Percentiles rank a stretch among this genome's conserved stretches.
phyloP scores from a whole-genome alignment of 129 eudicot genomes.

The Lactuca saligna region DNA sequence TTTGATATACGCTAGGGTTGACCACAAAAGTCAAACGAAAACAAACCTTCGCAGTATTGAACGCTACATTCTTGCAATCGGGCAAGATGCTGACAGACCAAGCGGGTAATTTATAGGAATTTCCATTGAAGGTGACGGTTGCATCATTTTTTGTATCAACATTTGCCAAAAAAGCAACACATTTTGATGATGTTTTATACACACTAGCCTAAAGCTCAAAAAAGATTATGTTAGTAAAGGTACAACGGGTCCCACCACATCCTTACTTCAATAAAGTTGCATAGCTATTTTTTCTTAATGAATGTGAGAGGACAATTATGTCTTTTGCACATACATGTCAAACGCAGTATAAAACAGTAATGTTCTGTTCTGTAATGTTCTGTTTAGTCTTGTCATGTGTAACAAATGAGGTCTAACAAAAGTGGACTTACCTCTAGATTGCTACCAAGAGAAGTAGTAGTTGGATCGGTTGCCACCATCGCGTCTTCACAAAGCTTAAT shows the following conservation, averaged over 20 bases:
- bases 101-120: constrained; percentile 81
- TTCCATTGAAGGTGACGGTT: constrained; percentile 68
- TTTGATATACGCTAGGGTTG: neutral
- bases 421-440: constrained; percentile 64
- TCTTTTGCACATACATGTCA: no score
- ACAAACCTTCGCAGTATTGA: constrained; percentile 88
- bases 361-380: no score
- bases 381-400: no score
- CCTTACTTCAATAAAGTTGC: neutral
- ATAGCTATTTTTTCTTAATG: no score
- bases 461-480: constrained; percentile 80
- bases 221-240: constrained; percentile 14
- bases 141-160: constrained; percentile 59
- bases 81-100: constrained; percentile 99
- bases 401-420: neutral
- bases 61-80: constrained; percentile 93
- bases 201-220: constrained; percentile 62
- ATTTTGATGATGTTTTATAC: constrained; percentile 65
- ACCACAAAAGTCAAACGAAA: constrained; percentile 22
- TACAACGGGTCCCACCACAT: neutral
- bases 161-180: constrained; percentile 93
- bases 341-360: no score
- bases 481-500: constrained; percentile 93
- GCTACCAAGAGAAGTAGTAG: constrained; percentile 62
- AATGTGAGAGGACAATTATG: no score